Evolutionary conservation across 805 yeast genomes (phyloP).

Genomic region (Cyberlindnera nakhonratchasimensis): DNA sequence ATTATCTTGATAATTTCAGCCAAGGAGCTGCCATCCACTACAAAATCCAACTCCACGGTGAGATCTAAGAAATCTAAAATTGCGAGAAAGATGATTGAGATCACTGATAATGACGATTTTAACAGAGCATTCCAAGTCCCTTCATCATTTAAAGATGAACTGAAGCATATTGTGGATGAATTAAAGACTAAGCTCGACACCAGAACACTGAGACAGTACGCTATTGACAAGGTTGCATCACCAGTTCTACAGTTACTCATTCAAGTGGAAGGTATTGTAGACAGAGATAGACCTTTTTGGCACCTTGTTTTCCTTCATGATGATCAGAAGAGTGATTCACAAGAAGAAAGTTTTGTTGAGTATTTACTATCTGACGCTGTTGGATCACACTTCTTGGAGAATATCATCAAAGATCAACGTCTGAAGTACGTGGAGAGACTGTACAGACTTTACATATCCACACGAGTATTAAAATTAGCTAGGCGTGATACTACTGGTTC

Average conservation of each 20-base stretch:
- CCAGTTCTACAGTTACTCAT: slow-evolving; percentile 81
- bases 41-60: slow-evolving; percentile 63
- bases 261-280: slow-evolving; percentile 77
- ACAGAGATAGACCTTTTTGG: slow-evolving; percentile 70
- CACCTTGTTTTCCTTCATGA: slow-evolving; percentile 54
- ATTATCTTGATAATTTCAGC: slow-evolving; percentile 72
- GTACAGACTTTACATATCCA: slow-evolving; percentile 67
- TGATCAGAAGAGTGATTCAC: slow-evolving; percentile 47
- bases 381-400: slow-evolving; percentile 91
- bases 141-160: slow-evolving; percentile 56
- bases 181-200: slow-evolving; percentile 37
- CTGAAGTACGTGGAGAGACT: slow-evolving; percentile 67
- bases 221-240: slow-evolving; percentile 78
- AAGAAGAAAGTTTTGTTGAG: slow-evolving; percentile 80
- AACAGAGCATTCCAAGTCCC: slow-evolving; percentile 68
- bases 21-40: slow-evolving; percentile 69
- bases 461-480: slow-evolving; percentile 68
- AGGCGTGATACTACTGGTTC: slow-evolving; percentile 83
- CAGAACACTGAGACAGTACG: slow-evolving; percentile 61
- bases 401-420: slow-evolving; percentile 62
- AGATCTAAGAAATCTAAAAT: slow-evolving; percentile 81
- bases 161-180: slow-evolving; percentile 45
- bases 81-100: slow-evolving; percentile 91
- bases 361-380: slow-evolving; percentile 79
- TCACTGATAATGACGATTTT: slow-evolving; percentile 73